These are phyloP conservation scores for Anthostomella pinea DNA, from an alignment of 2,329 filamentous ascomycete species.

Conservation along the genomic window DNA sequence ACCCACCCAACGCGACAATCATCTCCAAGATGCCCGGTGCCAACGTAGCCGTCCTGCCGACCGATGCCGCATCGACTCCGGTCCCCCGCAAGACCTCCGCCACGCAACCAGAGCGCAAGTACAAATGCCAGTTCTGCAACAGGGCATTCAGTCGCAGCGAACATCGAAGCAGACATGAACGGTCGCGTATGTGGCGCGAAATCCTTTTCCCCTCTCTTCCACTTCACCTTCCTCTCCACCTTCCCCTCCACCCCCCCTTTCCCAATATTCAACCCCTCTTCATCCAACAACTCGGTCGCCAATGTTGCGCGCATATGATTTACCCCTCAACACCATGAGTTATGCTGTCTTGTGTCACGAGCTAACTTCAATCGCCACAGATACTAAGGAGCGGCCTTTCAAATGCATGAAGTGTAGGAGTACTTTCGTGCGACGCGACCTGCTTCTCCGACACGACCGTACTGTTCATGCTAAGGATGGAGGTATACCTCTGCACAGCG, in stretches of 20 bases:
- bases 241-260: slow-evolving; percentile 24
- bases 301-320: slow-evolving; percentile 6
- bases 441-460: slow-evolving; percentile 93
- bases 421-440: slow-evolving; percentile 95
- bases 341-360: slow-evolving; percentile 5
- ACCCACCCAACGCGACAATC: slow-evolving; percentile 29
- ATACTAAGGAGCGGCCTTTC: slow-evolving; percentile 98
- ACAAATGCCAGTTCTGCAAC: slow-evolving; percentile 99
- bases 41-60: slow-evolving; percentile 62
- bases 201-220: slow-evolving; percentile 11
- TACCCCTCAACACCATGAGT: slow-evolving; percentile 19
- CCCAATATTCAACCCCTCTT: slow-evolving; percentile 13
- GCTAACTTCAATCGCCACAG: slow-evolving; percentile 48
- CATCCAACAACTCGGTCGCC: slow-evolving; percentile 9
- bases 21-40: slow-evolving; percentile 65
- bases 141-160: slow-evolving; percentile 96
- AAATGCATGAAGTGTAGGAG: slow-evolving; percentile 98
- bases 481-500: slow-evolving; percentile 87
- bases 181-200: slow-evolving; percentile 77
- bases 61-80: slow-evolving; percentile 63
- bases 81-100: slow-evolving; percentile 72
- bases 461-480: slow-evolving; percentile 99
- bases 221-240: slow-evolving; percentile 13
- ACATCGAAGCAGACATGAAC: slow-evolving; percentile 93
- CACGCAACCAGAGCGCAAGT: slow-evolving; percentile 85